Evolutionary conservation across 768 basidiomycete genomes (phyloP), one percentile per base, ranked within the genome.

Genomic region (Trametes cingulata): DNA sequence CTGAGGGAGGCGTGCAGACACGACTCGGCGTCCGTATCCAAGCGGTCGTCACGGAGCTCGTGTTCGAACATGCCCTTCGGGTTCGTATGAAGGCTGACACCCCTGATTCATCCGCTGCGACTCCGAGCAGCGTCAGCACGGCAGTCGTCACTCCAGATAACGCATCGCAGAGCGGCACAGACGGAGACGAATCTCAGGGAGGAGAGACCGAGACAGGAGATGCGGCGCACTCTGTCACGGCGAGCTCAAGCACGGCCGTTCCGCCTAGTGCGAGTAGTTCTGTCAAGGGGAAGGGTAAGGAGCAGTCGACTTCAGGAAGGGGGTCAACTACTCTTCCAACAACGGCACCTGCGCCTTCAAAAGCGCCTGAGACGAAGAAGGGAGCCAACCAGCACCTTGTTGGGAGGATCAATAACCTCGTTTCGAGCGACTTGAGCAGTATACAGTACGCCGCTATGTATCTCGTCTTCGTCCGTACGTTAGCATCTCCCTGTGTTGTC

Each of bases 331-430:
- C 39, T 6, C 39, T 14, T 6, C 39, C n/a, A n/a, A 14, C 14
- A 13, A 13, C 39, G 39, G 14, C 14, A 5, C 14, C 39, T 15
- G 27, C 29, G 37, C 1, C 20, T 24, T 15, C 53, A 14, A 7
- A 45, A 33, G 10, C 10, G 29, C 29, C 29, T 33, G 29, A 33
- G 29, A 5, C 29, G 29, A 53, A 54, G 27, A 27, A 17, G 6
- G 43, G 1, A 45, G 27, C 40, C 3, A 48, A 58, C 15, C 74
- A 73, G 14, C 86, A 88, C 68, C 73, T 91, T 22, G 82, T 85
- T 45, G 91, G 91, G 12, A 89, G 84, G 68, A 87, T 93, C 71
- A 92, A 88, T 69, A 92, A 90, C 56, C 73, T 92, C 12, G 82
- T 90, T 39, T 85, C 89, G 4, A 85, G 85, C 1, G 90, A 93